Percentiles rank a stretch among this genome's conserved stretches.
phyloP scores from a whole-genome alignment of 2,329 filamentous ascomycete species.

The Trichoderma oligosporum region DNA sequence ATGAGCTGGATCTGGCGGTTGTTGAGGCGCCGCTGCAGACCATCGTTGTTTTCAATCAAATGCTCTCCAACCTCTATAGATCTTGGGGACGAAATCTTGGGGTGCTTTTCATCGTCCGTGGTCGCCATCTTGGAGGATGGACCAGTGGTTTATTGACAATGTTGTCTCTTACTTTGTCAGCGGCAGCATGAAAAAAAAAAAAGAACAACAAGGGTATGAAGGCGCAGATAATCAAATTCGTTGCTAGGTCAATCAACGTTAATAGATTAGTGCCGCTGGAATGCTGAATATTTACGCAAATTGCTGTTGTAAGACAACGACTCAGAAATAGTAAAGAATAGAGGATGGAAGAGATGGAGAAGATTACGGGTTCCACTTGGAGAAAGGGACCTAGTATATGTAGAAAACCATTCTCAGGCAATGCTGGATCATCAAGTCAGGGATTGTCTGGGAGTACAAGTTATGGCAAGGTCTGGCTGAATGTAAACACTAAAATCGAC shows the following conservation, averaged over 20 bases:
- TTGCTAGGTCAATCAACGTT: neutral
- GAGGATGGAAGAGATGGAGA: neutral
- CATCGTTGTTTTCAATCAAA: slow-evolving; percentile 34
- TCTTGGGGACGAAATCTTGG: slow-evolving; percentile 26
- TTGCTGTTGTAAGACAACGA: neutral
- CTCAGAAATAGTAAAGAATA: neutral
- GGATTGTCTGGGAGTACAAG: slow-evolving; percentile 1
- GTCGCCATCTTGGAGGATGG: slow-evolving; percentile 21
- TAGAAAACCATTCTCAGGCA: slow-evolving; percentile 1
- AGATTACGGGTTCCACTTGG: neutral
- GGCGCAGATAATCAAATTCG: neutral
- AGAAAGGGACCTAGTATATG: slow-evolving; percentile 7
- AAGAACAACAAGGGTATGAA: too few species aligned
- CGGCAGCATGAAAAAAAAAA: slow-evolving; percentile 2
- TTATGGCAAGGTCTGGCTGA: neutral
- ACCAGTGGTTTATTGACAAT: neutral
- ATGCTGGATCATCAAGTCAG: neutral
- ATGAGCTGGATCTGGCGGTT: slow-evolving; percentile 58
- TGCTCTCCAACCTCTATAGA: slow-evolving; percentile 27
- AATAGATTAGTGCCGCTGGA: neutral
- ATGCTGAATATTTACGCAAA: neutral
- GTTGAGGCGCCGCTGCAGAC: slow-evolving; percentile 46
- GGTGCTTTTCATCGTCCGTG: slow-evolving; percentile 30
- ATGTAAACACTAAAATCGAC: neutral
- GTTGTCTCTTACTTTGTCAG: neutral